Percentiles rank a stretch among this genome's conserved stretches.
Evolutionary conservation across 768 basidiomycete genomes (phyloP).

Genomic region (Cystofilobasidium macerans): DNA sequence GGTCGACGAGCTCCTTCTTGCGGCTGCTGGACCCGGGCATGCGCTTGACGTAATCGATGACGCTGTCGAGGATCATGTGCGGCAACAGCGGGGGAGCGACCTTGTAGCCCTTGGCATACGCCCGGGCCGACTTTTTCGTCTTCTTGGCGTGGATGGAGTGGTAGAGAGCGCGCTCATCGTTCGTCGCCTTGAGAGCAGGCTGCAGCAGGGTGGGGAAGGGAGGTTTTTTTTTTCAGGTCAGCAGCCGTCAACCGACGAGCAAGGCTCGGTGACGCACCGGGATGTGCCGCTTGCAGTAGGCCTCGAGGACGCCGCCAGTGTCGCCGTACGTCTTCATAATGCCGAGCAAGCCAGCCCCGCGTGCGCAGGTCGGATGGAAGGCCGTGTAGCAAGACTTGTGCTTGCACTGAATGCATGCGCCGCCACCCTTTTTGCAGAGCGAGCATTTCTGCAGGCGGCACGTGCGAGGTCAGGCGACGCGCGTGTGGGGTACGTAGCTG

Average conservation of each 20-base stretch:
- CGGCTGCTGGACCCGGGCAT: conserved; percentile 59
- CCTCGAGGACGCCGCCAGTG: conserved; percentile 44
- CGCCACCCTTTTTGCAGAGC: conserved; percentile 51
- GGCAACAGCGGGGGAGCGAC: conserved; percentile 89
- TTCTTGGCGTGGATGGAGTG: conserved; percentile 9
- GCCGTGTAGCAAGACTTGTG: conserved; percentile 82
- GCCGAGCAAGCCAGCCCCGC: conserved; percentile 64
- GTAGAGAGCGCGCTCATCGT: not conserved
- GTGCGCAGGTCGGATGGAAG: conserved; percentile 88
- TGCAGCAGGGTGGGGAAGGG: not conserved
- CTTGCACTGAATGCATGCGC: conserved; percentile 93
- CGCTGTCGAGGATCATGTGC: conserved; percentile 63
- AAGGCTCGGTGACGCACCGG: conserved; percentile 60
- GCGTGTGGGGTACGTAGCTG: too few species aligned
- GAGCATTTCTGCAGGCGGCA: conserved; percentile 51
- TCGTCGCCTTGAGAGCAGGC: not conserved
- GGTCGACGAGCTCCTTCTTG: conserved; percentile 61
- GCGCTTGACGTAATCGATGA: conserved; percentile 60
- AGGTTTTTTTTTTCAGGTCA: too few species aligned
- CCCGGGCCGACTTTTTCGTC: conserved; percentile 63
- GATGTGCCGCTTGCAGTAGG: conserved; percentile 82
- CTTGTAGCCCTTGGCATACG: conserved; percentile 82
- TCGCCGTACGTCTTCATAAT: conserved; percentile 35
- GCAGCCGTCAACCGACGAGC: too few species aligned
- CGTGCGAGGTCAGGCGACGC: too few species aligned